Conservation (phyloP, 73 alveolate species). For the Blepharisma stoltei region DNA sequence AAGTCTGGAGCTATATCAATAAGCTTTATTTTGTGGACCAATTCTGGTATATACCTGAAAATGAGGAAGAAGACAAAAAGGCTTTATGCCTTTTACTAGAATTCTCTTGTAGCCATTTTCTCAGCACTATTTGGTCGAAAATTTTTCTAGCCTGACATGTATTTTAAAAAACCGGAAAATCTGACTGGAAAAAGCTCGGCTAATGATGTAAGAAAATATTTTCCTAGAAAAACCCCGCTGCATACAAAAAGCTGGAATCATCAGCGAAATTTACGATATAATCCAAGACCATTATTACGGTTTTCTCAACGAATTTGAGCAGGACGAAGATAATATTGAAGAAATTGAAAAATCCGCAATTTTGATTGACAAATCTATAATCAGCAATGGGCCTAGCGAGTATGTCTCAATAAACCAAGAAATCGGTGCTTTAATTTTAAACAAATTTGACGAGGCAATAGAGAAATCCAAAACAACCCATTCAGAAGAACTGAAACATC, state of each 20-base stretch:
- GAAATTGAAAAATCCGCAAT: neutral
- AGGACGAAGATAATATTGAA: neutral
- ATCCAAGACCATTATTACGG: neutral
- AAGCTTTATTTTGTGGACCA: no score
- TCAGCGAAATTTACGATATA: neutral
- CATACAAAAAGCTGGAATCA: neutral
- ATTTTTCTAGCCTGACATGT: neutral
- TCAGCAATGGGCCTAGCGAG: neutral
- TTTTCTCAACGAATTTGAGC: neutral
- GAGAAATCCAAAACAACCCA: neutral
- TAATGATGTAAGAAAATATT: no score
- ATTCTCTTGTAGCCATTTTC: neutral
- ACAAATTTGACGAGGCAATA: slow-evolving; percentile 17
- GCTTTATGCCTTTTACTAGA: no score
- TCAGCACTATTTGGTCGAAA: neutral
- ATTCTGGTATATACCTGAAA: no score
- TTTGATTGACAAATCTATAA: neutral
- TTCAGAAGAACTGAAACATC: slow-evolving; percentile 3
- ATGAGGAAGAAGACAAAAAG: no score
- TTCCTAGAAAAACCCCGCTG: no score
- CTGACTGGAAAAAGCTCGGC: no score
- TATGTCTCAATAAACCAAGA: neutral
- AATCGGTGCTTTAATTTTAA: neutral
- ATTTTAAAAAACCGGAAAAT: neutral
- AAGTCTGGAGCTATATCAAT: no score